Conservation (phyloP, 2,329 filamentous ascomycete species). For the Ceratocystis variospora region DNA sequence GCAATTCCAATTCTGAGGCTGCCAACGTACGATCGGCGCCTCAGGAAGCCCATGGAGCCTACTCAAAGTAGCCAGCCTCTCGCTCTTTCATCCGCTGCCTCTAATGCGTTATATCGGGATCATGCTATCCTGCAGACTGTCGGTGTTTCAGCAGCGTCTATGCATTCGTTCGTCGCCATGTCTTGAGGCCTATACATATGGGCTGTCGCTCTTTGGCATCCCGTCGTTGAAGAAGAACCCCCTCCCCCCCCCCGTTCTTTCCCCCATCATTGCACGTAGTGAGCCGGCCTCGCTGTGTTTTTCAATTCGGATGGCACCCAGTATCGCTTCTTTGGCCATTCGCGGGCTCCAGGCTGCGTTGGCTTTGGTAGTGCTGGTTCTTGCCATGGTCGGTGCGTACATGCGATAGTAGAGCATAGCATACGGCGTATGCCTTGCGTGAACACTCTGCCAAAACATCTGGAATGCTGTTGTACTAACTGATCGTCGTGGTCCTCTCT, state of each 20-base stretch:
- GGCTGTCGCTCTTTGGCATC: not conserved
- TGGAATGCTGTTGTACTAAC: not conserved
- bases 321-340: constrained; percentile 21
- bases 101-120: not conserved
- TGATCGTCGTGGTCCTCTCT: not conserved
- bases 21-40: too few relatives aligned
- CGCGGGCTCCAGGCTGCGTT: constrained; percentile 35
- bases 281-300: not conserved
- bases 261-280: not conserved
- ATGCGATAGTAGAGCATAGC: too few relatives aligned
- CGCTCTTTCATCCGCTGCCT: not conserved
- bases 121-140: not conserved
- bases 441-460: not conserved
- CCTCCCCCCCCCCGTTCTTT: not conserved
- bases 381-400: constrained; percentile 37
- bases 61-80: not conserved
- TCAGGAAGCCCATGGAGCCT: not conserved
- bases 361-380: constrained; percentile 33
- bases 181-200: not conserved
- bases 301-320: not conserved
- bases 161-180: not conserved
- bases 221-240: not conserved
- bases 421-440: not conserved
- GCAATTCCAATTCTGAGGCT: too few relatives aligned
- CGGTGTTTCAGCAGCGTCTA: not conserved